Evolutionary conservation across 1,284 basidiomycete species (phyloP).

Genomic region (Malassezia nana): DNA sequence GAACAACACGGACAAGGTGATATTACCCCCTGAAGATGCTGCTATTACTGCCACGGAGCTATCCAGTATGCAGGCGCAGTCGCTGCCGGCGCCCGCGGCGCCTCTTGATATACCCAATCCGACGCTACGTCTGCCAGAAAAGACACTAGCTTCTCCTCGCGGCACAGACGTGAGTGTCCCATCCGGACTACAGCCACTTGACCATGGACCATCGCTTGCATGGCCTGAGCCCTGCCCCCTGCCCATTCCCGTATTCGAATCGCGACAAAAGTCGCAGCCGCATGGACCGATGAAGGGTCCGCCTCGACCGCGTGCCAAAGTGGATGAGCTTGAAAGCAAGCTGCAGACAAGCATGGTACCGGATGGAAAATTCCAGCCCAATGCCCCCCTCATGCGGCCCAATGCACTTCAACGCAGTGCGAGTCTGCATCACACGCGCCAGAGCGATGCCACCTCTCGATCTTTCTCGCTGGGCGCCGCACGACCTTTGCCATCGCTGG

Average conservation of each 20-base stretch:
- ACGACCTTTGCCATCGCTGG: conserved; percentile 5
- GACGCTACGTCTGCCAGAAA: conserved; percentile 38
- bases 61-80: neutral
- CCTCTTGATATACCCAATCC: conserved; percentile 41
- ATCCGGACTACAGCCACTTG: conserved; percentile 7
- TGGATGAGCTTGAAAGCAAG: conserved; percentile 35
- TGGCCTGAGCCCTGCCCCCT: conserved; percentile 14
- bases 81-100: neutral
- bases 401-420: conserved; percentile 5
- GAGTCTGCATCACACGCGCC: neutral
- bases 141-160: conserved; percentile 33
- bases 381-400: neutral
- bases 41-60: neutral
- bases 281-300: conserved; percentile 39
- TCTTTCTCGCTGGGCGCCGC: neutral
- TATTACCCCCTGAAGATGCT: neutral
- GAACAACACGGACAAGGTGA: neutral
- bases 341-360: neutral
- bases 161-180: conserved; percentile 21
- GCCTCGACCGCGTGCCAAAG: conserved; percentile 38
- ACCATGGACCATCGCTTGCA: neutral
- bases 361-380: neutral
- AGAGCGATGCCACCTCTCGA: neutral
- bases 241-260: conserved; percentile 46
- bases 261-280: conserved; percentile 43